Evolutionary conservation across 441 rosid species (phyloP).

Genomic region (Capsella rubella): DNA sequence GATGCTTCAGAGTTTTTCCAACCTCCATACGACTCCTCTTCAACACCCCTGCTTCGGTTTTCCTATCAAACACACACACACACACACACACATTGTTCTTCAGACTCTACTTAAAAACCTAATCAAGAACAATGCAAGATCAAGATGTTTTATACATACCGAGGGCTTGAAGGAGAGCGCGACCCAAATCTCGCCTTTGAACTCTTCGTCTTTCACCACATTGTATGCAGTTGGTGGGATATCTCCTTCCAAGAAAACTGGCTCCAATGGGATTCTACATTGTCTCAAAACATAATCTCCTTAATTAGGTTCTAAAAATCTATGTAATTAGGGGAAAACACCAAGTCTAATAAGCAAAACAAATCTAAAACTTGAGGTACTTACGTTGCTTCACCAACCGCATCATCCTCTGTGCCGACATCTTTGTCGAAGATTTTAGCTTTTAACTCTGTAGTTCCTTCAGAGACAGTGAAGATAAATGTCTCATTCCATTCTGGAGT

Average conservation of each 20-base stretch:
- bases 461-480: conserved; percentile 65
- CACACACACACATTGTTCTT: conserved; percentile 15
- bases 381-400: conserved; percentile 69
- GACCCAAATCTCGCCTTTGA: conserved; percentile 60
- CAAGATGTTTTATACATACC: conserved; percentile 39
- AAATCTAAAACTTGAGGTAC: conserved; percentile 23
- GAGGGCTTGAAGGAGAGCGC: conserved; percentile 63
- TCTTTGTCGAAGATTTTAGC: conserved; percentile 72
- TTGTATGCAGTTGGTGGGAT: conserved; percentile 58
- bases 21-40: conserved; percentile 54
- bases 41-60: conserved; percentile 32
- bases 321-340: neutral
- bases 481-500: conserved; percentile 86
- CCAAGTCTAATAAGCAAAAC: neutral
- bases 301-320: neutral
- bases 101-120: neutral
- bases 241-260: conserved; percentile 57
- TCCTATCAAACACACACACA: conserved; percentile 37
- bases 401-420: conserved; percentile 55
- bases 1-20: conserved; percentile 56
- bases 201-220: conserved; percentile 64
- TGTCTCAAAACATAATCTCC: conserved; percentile 11
- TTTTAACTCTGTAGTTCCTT: conserved; percentile 54
- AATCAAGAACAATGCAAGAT: conserved; percentile 23
- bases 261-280: conserved; percentile 58